Evolutionary conservation across 768 basidiomycete genomes (phyloP).

Genomic region (Gautieria morchelliformis): DNA sequence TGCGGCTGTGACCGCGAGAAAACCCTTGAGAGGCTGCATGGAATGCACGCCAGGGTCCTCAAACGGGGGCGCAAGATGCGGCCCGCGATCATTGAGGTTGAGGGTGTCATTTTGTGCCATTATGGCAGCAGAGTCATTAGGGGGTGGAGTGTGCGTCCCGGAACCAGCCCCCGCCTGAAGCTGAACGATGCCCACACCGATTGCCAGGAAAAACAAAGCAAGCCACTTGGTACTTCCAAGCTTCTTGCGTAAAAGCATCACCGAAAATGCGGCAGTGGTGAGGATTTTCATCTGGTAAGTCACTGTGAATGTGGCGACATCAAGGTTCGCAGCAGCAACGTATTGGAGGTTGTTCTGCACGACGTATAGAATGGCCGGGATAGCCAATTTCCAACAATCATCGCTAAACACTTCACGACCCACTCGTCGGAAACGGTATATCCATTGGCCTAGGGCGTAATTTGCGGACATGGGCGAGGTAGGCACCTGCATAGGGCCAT

Average conservation of each 20-base stretch:
- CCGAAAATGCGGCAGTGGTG: slow-evolving; percentile 86
- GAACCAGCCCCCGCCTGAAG: slow-evolving; percentile 56
- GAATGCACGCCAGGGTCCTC: slow-evolving; percentile 29
- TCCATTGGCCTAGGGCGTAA: slow-evolving; percentile 27
- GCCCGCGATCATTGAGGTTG: slow-evolving; percentile 1
- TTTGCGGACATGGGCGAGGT: slow-evolving; percentile 23
- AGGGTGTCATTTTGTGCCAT: slow-evolving; percentile 2
- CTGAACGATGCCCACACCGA: slow-evolving; percentile 88
- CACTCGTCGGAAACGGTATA: slow-evolving; percentile 45
- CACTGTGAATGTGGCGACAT: slow-evolving; percentile 94
- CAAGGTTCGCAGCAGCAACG: slow-evolving; percentile 86
- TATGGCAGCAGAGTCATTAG: slow-evolving; percentile 15
- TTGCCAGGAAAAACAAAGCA: slow-evolving; percentile 72
- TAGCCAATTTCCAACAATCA: slow-evolving; percentile 96
- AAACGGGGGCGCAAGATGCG: neutral
- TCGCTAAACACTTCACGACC: slow-evolving; percentile 67
- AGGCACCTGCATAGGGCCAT: slow-evolving; percentile 14
- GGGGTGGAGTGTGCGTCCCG: neutral
- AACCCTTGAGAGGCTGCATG: slow-evolving; percentile 80
- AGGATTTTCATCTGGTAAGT: slow-evolving; percentile 97
- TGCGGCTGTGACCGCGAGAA: slow-evolving; percentile 80
- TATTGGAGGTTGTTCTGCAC: slow-evolving; percentile 94
- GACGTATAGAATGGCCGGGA: slow-evolving; percentile 93
- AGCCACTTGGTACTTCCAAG: slow-evolving; percentile 74
- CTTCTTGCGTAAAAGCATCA: slow-evolving; percentile 68